A percentile compares a stretch with the other conserved stretches of the same genome.
phyloP scores from a whole-genome alignment of 495 filamentous ascomycete species.

The Lasiosphaeria miniovina region DNA sequence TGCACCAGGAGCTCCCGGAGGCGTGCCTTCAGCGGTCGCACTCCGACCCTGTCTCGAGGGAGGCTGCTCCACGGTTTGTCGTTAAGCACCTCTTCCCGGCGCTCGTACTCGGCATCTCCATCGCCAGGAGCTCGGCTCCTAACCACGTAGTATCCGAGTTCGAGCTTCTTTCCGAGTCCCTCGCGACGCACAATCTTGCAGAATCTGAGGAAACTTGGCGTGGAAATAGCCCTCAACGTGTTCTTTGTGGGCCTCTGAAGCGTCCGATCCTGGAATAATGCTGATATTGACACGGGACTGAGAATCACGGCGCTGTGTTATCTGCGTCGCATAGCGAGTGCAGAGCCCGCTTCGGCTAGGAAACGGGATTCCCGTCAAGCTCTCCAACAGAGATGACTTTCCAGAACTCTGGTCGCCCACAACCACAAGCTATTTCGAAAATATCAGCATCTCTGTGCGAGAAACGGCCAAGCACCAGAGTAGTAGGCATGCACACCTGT shows the following conservation, averaged over 20 bases:
- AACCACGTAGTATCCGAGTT: constrained; percentile 57
- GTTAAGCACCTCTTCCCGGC: constrained; percentile 30
- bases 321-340: constrained; percentile 57
- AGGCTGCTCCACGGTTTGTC: constrained; percentile 43
- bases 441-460: constrained; percentile 1
- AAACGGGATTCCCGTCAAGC: constrained; percentile 49
- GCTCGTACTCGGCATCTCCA: constrained; percentile 13
- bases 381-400: constrained; percentile 48
- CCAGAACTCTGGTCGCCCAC: constrained; percentile 49
- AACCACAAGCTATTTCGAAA: constrained; percentile 36
- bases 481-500: constrained; percentile 13
- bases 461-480: neutral
- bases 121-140: constrained; percentile 51
- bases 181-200: constrained; percentile 36
- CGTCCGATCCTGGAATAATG: constrained; percentile 42
- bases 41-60: constrained; percentile 45
- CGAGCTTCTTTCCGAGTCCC: constrained; percentile 37
- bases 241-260: constrained; percentile 16
- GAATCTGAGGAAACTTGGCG: constrained; percentile 21
- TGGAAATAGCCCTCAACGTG: constrained; percentile 21
- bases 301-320: constrained; percentile 40
- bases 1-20: constrained; percentile 42
- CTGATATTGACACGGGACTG: constrained; percentile 28
- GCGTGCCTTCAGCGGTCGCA: constrained; percentile 42
- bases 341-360: constrained; percentile 43